These are phyloP conservation scores for Talaromyces amestolkiae DNA, from an alignment of 2,329 filamentous ascomycete genomes.

Conservation along the genomic window DNA sequence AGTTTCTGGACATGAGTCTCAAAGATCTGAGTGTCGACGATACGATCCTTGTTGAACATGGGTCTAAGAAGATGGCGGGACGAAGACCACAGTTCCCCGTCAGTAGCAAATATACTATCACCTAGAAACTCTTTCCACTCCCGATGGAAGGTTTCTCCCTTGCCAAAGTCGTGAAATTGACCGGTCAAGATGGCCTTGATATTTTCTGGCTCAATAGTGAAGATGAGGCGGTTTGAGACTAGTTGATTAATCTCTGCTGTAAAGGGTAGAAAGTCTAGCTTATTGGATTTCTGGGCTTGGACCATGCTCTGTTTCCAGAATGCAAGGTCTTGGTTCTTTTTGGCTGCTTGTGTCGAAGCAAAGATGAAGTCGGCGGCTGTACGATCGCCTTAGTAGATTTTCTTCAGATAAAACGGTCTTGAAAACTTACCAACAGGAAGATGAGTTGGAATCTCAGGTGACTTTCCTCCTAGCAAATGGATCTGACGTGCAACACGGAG, in stretches of 20 bases:
- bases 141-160: slow-evolving; percentile 70
- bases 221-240: slow-evolving; percentile 38
- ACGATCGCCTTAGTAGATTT: slow-evolving; percentile 10
- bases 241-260: slow-evolving; percentile 58
- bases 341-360: slow-evolving; percentile 53
- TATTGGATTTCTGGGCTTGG: slow-evolving; percentile 28
- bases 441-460: slow-evolving; percentile 34
- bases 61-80: slow-evolving; percentile 82
- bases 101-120: slow-evolving; percentile 75
- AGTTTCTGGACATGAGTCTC: slow-evolving; percentile 69
- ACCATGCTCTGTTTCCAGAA: slow-evolving; percentile 59
- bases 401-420: not conserved
- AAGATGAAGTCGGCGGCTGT: slow-evolving; percentile 65
- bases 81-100: slow-evolving; percentile 74
- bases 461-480: slow-evolving; percentile 34
- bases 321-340: slow-evolving; percentile 57
- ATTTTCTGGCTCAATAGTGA: slow-evolving; percentile 76
- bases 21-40: slow-evolving; percentile 76
- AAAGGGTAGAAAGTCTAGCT: slow-evolving; percentile 38
- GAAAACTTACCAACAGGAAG: slow-evolving; percentile 37
- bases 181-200: slow-evolving; percentile 77
- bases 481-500: slow-evolving; percentile 31
- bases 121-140: slow-evolving; percentile 59
- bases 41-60: slow-evolving; percentile 80
- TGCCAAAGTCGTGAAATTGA: slow-evolving; percentile 75